Base-by-base conservation (phyloP, 169 alveolate genomes). In the Plasmodium malariae region DNA sequence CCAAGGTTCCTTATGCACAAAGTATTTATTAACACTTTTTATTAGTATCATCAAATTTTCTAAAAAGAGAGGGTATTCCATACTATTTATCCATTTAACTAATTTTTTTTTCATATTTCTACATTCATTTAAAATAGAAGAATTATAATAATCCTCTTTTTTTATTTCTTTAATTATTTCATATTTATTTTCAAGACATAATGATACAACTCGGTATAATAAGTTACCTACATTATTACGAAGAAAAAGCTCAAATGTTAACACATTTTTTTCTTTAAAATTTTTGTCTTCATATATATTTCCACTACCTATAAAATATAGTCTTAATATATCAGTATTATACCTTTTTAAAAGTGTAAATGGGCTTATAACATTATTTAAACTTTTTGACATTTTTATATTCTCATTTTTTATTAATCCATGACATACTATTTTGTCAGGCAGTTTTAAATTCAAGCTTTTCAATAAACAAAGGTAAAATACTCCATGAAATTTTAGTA, bases 371-470 rank as follows among this genome's bases (percentile, higher is more conserved):
- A 78, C 51, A 63, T 96, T 96, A 68, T 98, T 97, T 28, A 96
- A 57, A 40, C 97, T 95, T 91, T 98, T 98, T 11, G 98, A 96
- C 97, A 98, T 97, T 91, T 98, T 98, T 43, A 88, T 95, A 57
- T 94, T 94, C 19, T 92, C 89, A 68, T 70, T 70, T 43, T 94
- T 57, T 95, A 97, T 88, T 93, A 97, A 98, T 19, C 97, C 97
- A 85, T 97, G 99, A 12, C 91, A 93, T 12, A 96, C 26, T 21
- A 97, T 90, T 73, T 88, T 68, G 43, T 83, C 68, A 2, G 97
- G 97, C 3, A 93, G 67, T 34, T 94, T 83, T 49, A 92, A n/a
- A 17, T 90, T 95, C 5, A 92, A 73, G 3, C 97, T 93, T 65
- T 80, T 70, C 30, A 96, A 76, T 30, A 97, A 92, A 2, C 97